Conservation (phyloP, 305 asterid species). For the Fraxinus paxiana region DNA sequence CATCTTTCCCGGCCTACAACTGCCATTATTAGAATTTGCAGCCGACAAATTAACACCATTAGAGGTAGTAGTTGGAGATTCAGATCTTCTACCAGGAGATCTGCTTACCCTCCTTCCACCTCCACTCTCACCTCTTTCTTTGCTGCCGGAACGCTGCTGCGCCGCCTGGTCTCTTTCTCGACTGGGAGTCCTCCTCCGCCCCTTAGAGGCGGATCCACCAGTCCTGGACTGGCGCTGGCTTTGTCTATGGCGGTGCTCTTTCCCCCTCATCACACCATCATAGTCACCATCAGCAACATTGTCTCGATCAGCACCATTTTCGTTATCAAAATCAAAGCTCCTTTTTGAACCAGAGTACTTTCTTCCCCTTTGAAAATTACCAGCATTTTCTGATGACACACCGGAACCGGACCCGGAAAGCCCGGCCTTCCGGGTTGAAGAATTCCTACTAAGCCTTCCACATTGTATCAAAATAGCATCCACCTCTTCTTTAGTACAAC, state of each 20-base stretch:
- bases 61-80: slow-evolving; percentile 51
- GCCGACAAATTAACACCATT: slow-evolving; percentile 21
- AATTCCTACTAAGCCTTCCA: slow-evolving; percentile 87
- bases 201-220: slow-evolving; percentile 32
- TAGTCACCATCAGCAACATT: slow-evolving; percentile 17
- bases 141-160: slow-evolving; percentile 61
- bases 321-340: slow-evolving; percentile 76
- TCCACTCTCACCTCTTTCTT: slow-evolving; percentile 50
- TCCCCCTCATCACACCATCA: slow-evolving; percentile 45
- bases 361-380: slow-evolving; percentile 21
- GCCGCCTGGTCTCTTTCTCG: slow-evolving; percentile 59
- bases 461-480: slow-evolving; percentile 94
- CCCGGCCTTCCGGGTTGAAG: slow-evolving; percentile 61
- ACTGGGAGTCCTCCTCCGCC: slow-evolving; percentile 74
- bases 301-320: slow-evolving; percentile 32
- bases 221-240: slow-evolving; percentile 28
- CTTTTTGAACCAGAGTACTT: slow-evolving; percentile 89
- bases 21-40: slow-evolving; percentile 27
- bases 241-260: slow-evolving; percentile 52
- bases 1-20: slow-evolving; percentile 72
- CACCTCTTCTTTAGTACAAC: slow-evolving; percentile 85
- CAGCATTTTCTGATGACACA: slow-evolving; percentile 34
- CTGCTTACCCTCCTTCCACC: slow-evolving; percentile 81
- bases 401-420: neutral
- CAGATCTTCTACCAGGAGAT: slow-evolving; percentile 90